These are phyloP conservation scores for Chaetoscypha palmicola DNA, from an alignment of 2,329 filamentous ascomycete genomes.

Conservation along the genomic window DNA sequence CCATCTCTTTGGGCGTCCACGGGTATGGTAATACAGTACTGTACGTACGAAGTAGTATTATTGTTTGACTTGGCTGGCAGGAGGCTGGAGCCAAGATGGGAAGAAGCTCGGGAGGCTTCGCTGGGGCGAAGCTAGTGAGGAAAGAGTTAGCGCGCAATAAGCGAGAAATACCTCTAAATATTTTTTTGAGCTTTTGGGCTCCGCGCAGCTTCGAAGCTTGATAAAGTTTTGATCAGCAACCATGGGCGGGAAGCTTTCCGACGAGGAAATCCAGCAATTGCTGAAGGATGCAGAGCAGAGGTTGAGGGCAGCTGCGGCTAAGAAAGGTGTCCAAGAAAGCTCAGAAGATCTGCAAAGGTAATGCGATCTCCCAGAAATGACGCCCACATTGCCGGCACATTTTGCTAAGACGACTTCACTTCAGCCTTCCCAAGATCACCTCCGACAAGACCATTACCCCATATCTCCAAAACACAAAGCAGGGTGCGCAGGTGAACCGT, in stretches of 20 bases:
- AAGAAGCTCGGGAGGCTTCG: no score
- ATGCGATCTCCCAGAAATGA: slow-evolving; percentile 6
- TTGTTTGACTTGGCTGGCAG: no score
- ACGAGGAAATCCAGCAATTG: slow-evolving; percentile 57
- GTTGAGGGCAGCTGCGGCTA: slow-evolving; percentile 36
- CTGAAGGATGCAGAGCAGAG: slow-evolving; percentile 56
- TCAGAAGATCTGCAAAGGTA: no score
- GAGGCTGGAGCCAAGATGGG: no score
- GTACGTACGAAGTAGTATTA: no score
- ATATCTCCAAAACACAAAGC: slow-evolving; percentile 46
- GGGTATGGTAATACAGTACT: no score
- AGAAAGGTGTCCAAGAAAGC: slow-evolving; percentile 14
- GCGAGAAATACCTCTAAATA: no score
- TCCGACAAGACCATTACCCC: slow-evolving; percentile 35
- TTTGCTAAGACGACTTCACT: slow-evolving; percentile 11
- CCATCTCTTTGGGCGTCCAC: no score
- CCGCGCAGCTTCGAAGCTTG: background rate
- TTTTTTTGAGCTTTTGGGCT: no score
- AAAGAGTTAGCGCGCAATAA: no score
- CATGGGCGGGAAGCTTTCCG: slow-evolving; percentile 43
- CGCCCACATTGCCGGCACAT: background rate
- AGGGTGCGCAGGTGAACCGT: slow-evolving; percentile 46
- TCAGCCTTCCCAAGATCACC: slow-evolving; percentile 19
- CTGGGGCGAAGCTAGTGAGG: no score
- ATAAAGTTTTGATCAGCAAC: slow-evolving; percentile 13